Base-by-base conservation (phyloP, 306 rosid genomes). In the Cyamopsis tetragonoloba region DNA sequence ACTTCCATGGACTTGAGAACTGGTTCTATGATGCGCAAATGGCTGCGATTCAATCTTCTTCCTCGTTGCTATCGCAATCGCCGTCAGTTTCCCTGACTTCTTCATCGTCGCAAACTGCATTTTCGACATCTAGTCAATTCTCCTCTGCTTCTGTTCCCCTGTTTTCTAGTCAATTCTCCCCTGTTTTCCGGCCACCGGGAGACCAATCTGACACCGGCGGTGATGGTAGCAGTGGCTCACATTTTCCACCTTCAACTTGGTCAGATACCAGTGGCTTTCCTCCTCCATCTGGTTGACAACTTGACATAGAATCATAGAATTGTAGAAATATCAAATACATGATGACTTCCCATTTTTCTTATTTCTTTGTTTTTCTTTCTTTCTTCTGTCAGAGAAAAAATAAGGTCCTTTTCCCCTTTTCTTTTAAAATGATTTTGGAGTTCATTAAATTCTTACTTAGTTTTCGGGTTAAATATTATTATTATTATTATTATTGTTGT, bases 131-230 rank as follows among this genome's bases (percentile, higher is more conserved):
- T 3, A 76, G 13, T 75, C 73, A 81, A 17, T 35, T 80, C 0
- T 69, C 89, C 81, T 80, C 91, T 72, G 92, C 62, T 75, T 85
- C 93, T 5, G 27, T 61, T 77, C 95, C 98, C 44, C 89, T 79
- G 87, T 79, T 81, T n/a, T 56, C 89, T 3, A 24, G 70, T 48
- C 87, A 70, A 20, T n/a, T n/a, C n/a, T n/a, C n/a, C n/a, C n/a
- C n/a, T n/a, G n/a, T 47, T 75, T 70, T 61, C 81, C 79, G 51
- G 38, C 82, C 73, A 10, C 92, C 84, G 15, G 68, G 48, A 8
- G 66, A 49, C 49, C 83, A 46, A 28, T 62, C 71, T 15, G 78
- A 3, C 1, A 61, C 73, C 4, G 73, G 79, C 0, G 53, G 59
- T 0, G 24, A 14, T 1, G 68, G 66, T 1, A 20, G 66, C 3